A percentile compares a stretch with the other conserved stretches of the same genome.
These are phyloP conservation scores for Blastomyces gilchristii DNA, from an alignment of 2,329 filamentous ascomycete genomes.

Conservation along the genomic window DNA sequence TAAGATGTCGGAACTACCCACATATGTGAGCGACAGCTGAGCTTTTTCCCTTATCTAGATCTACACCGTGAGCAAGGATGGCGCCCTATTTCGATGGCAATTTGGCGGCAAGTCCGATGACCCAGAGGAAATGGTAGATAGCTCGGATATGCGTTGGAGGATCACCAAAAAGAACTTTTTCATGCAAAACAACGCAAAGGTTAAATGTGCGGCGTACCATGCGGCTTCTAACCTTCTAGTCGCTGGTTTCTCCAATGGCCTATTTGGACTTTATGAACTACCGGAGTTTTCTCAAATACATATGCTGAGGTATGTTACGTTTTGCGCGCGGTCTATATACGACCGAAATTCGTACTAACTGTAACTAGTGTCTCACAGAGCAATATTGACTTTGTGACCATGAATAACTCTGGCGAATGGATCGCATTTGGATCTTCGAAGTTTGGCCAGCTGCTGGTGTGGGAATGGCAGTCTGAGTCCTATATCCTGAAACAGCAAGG, in stretches of 20 bases:
- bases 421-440: conserved; percentile 93
- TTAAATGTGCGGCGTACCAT: conserved; percentile 87
- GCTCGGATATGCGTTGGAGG: conserved; percentile 70
- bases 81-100: conserved; percentile 90
- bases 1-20: background rate
- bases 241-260: conserved; percentile 85
- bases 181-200: conserved; percentile 75
- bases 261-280: conserved; percentile 91
- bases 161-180: conserved; percentile 90
- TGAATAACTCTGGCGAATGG: conserved; percentile 94
- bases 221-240: conserved; percentile 82
- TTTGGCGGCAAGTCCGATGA: conserved; percentile 57
- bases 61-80: conserved; percentile 93
- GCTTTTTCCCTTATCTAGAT: conserved; percentile 40
- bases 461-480: conserved; percentile 99
- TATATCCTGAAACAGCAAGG: conserved; percentile 98
- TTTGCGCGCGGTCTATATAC: background rate
- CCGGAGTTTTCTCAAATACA: conserved; percentile 95
- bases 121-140: conserved; percentile 50
- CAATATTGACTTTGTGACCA: conserved; percentile 86
- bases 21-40: background rate
- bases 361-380: conserved; percentile 78
- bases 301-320: conserved; percentile 48
- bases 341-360: conserved; percentile 9
- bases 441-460: conserved; percentile 88